Evolutionary conservation across 176 grass and related monocot species (phyloP).

Genomic region (Triticum dicoccoides): DNA sequence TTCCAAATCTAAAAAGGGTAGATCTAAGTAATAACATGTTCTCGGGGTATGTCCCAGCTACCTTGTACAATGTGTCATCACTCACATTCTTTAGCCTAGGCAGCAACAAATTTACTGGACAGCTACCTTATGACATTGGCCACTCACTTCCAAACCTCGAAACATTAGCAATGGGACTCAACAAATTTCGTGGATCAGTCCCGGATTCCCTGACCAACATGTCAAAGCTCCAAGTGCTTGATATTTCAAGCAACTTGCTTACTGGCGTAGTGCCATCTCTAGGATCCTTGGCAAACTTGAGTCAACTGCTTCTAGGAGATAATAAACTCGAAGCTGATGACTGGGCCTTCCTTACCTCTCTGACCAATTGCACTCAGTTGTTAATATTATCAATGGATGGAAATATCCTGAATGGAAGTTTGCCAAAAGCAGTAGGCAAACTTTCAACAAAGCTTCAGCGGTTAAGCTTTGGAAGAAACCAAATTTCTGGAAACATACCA

Average conservation of each 20-base stretch:
- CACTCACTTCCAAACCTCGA: constrained; percentile 9
- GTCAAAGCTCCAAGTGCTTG: constrained; percentile 10
- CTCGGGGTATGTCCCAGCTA: not conserved
- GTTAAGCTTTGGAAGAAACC: constrained; percentile 31
- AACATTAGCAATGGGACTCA: not conserved
- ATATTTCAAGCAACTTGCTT: constrained; percentile 13
- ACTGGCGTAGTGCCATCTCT: not conserved
- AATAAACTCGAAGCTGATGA: not conserved
- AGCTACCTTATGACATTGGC: constrained; percentile 6
- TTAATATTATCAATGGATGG: not conserved
- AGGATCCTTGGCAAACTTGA: constrained; percentile 18
- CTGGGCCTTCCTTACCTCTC: constrained; percentile 24
- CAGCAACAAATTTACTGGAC: not conserved
- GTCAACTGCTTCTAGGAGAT: not conserved
- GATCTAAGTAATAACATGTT: not conserved
- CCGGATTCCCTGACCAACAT: constrained; percentile 26
- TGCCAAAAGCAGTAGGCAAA: constrained; percentile 26
- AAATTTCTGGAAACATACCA: constrained; percentile 34
- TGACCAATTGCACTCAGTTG: constrained; percentile 28
- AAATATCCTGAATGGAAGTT: constrained; percentile 1
- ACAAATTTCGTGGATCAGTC: not conserved
- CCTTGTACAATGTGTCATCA: constrained; percentile 29
- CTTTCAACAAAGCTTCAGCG: constrained; percentile 18
- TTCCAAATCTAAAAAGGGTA: not conserved
- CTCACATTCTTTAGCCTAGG: not conserved